Evolutionary conservation across 805 yeast genomes (phyloP), one percentile per base, ranked within the genome.

Genomic region (Tetrapisispora iriomotensis): DNA sequence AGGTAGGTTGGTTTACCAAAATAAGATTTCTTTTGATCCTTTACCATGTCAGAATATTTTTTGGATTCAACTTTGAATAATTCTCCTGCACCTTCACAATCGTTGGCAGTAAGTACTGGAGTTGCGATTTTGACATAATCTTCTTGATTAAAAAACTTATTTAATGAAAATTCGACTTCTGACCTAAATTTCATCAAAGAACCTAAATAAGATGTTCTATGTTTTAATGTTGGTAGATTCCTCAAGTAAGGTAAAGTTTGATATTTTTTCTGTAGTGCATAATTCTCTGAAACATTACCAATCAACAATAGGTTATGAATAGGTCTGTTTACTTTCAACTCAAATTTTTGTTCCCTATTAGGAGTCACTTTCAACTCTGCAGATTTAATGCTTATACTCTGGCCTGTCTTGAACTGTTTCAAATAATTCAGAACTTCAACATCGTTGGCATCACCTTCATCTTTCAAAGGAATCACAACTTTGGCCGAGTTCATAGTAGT

Each of bases 11-110:
- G 30, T 42, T 73, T 72, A 1, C 80, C 85, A 52, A 82, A 84
- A 51, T 83, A 85, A 3, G 21, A 19, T 6, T 5, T 5, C 12
- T 23, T 19, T 13, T 29, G 3, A 12, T 30, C 15, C 1, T 13
- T 25, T 5, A 12, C 20, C 7, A 29, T 24, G n/a, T 14, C 20
- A 14, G 20, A 3, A 25, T 29, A 24, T 6, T 41, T 42, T 17
- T 45, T 46, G 43, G 62, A 40, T 36, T 51, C 66, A 9, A 88
- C 62, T 34, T 62, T 64, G 48, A 92, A 92, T 45, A 83, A 74
- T 55, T 92, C 97, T 4, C 97, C 97, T 3, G 95, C 96, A 14
- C 98, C 97, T 63, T 92, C 99, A 56, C 97, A 90, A 58, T 92
- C 98, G 1, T 94, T 76, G 9, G 84, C 68, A 0, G 98, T 92